Conservation (phyloP, 768 basidiomycete species). For the Tulasnella sp. region DNA sequence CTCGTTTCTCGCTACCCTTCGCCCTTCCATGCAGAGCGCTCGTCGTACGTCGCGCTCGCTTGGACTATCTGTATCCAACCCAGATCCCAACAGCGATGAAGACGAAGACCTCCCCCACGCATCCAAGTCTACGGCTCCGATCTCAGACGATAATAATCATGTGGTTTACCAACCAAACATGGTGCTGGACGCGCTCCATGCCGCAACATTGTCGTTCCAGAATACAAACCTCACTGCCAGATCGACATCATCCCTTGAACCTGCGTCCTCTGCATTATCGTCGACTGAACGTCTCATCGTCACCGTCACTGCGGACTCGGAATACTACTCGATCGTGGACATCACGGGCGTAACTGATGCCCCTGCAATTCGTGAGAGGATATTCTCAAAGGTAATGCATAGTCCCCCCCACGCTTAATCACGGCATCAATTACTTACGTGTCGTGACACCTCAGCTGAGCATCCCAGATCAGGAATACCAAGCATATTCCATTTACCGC, state of each 20-base stretch:
- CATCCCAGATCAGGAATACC: conserved; percentile 75
- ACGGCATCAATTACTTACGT: conserved; percentile 7
- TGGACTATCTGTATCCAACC: conserved; percentile 6
- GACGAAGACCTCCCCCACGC: neutral
- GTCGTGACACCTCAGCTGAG: conserved; percentile 41
- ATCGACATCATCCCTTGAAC: neutral
- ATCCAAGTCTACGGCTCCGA: conserved; percentile 21
- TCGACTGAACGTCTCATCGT: conserved; percentile 12
- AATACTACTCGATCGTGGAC: conserved; percentile 36
- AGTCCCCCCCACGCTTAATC: conserved; percentile 1
- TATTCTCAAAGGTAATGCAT: conserved; percentile 62
- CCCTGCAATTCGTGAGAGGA: conserved; percentile 64
- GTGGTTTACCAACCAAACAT: too few species aligned
- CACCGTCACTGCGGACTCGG: conserved; percentile 13
- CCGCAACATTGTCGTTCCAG: neutral
- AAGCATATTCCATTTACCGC: conserved; percentile 67
- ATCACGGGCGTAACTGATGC: conserved; percentile 55
- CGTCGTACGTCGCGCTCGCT: neutral
- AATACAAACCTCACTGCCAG: neutral
- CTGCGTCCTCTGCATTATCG: neutral
- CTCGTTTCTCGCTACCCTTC: neutral
- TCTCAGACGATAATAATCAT: too few species aligned
- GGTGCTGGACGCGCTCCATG: neutral
- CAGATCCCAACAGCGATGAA: conserved; percentile 11
- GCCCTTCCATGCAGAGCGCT: conserved; percentile 1